Evolutionary conservation across 768 basidiomycete genomes (phyloP).

Genomic region (Rhizopogon rudus): DNA sequence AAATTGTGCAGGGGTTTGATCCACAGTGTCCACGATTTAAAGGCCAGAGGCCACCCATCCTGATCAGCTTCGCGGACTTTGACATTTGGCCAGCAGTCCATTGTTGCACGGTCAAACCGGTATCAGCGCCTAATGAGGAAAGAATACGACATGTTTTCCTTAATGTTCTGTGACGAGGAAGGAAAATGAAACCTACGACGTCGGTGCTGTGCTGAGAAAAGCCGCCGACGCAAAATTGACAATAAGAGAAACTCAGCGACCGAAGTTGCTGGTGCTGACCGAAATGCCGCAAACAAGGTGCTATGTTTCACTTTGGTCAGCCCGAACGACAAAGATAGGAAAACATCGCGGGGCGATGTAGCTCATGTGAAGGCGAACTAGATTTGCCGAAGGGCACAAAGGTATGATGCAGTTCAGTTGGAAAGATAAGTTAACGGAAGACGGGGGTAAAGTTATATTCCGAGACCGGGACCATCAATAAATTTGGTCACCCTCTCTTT

Average conservation of each 20-base stretch:
- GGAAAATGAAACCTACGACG: background rate
- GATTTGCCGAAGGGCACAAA: background rate
- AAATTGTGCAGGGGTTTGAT: constrained; percentile 5
- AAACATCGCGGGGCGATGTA: background rate
- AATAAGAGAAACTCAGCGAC: constrained; percentile 1
- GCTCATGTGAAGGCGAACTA: background rate
- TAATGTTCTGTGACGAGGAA: background rate
- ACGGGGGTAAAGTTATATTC: constrained; percentile 26
- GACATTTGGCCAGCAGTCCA: constrained; percentile 8
- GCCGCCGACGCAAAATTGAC: background rate
- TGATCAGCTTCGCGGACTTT: constrained; percentile 7
- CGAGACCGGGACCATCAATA: constrained; percentile 71
- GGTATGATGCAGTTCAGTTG: background rate
- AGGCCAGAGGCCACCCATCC: constrained; percentile 8
- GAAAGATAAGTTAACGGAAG: background rate
- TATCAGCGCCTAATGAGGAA: background rate
- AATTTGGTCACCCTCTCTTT: constrained; percentile 56
- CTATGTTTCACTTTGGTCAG: constrained; percentile 29
- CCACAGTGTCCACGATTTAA: constrained; percentile 13
- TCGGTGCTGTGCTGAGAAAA: constrained; percentile 11
- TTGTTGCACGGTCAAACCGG: constrained; percentile 16
- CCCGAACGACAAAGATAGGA: constrained; percentile 11
- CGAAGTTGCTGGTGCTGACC: constrained; percentile 3
- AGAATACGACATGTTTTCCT: background rate
- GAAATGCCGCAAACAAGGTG: constrained; percentile 13